Conservation (phyloP, 2,329 filamentous ascomycete genomes). For the Colletotrichum graminicola region DNA sequence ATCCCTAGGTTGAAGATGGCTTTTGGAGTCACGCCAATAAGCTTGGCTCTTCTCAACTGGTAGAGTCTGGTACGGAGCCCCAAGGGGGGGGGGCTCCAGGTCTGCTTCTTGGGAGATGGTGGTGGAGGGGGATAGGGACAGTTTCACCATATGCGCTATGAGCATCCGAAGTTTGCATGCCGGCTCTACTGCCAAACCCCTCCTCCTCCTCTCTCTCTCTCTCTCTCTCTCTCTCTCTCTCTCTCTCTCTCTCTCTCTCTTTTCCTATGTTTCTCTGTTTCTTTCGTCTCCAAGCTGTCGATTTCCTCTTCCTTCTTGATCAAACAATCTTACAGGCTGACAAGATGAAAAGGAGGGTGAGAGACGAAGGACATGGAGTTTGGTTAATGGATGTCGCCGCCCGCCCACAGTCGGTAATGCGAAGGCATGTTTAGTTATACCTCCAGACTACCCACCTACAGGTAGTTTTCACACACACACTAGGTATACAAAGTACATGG, state of each 20-base stretch:
- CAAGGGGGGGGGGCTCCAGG: slow-evolving; percentile 7
- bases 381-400: slow-evolving; percentile 8
- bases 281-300: neutral
- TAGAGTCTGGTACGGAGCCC: slow-evolving; percentile 16
- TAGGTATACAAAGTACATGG: too few relatives aligned
- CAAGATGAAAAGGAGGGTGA: neutral
- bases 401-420: slow-evolving; percentile 5
- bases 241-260: neutral
- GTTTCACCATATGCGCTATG: slow-evolving; percentile 39
- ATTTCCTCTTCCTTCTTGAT: neutral
- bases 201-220: neutral
- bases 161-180: slow-evolving; percentile 17
- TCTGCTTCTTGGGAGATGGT: slow-evolving; percentile 22
- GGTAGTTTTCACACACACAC: too few relatives aligned
- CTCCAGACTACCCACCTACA: too few relatives aligned
- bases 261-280: neutral
- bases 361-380: neutral
- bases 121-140: slow-evolving; percentile 17
- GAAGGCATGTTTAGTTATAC: slow-evolving; percentile 12
- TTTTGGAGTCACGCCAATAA: slow-evolving; percentile 34
- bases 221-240: neutral
- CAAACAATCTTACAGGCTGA: neutral
- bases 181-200: neutral
- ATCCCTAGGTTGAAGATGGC: slow-evolving; percentile 26
- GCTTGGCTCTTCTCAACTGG: slow-evolving; percentile 33